Evolutionary conservation across 371 early-diverging fungal genomes (phyloP).

Genomic region (Rhizopus sp.): DNA sequence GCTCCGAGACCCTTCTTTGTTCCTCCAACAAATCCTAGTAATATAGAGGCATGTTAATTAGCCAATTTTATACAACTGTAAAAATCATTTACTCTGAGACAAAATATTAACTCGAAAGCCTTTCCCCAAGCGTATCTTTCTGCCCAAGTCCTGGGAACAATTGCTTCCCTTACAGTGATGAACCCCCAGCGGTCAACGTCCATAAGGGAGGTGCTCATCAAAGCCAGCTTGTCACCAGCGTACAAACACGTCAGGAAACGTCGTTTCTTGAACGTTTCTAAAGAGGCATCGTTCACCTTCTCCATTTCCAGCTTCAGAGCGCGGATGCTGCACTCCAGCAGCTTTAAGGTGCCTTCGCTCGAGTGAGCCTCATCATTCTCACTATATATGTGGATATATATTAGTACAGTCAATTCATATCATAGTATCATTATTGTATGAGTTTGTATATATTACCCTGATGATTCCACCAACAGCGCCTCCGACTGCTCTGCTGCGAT

Average conservation of each 20-base stretch:
- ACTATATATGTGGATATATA: slow-evolving; percentile 10
- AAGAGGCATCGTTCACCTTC: neutral
- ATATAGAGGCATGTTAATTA: no score
- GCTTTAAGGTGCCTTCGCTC: slow-evolving; percentile 4
- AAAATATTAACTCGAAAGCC: no score
- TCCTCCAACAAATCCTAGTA: no score
- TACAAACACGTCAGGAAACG: slow-evolving; percentile 7
- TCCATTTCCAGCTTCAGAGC: slow-evolving; percentile 8
- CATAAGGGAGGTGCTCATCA: slow-evolving; percentile 7
- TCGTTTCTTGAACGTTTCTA: slow-evolving; percentile 2
- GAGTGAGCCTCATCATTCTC: slow-evolving; percentile 4
- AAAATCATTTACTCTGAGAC: no score
- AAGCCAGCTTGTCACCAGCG: slow-evolving; percentile 7
- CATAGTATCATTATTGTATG: neutral
- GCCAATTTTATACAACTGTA: no score
- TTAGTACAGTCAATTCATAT: neutral
- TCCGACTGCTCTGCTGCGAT: slow-evolving; percentile 2
- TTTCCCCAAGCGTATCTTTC: no score
- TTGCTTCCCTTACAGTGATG: slow-evolving; percentile 1
- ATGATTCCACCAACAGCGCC: slow-evolving; percentile 5
- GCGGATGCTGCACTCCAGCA: slow-evolving; percentile 9
- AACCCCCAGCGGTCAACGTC: neutral
- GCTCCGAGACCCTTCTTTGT: no score
- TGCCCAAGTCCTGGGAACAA: slow-evolving; percentile 4
- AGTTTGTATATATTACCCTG: slow-evolving; percentile 3